Conservation (phyloP, 106 monocot genomes). For the Ottelia alismoides region DNA sequence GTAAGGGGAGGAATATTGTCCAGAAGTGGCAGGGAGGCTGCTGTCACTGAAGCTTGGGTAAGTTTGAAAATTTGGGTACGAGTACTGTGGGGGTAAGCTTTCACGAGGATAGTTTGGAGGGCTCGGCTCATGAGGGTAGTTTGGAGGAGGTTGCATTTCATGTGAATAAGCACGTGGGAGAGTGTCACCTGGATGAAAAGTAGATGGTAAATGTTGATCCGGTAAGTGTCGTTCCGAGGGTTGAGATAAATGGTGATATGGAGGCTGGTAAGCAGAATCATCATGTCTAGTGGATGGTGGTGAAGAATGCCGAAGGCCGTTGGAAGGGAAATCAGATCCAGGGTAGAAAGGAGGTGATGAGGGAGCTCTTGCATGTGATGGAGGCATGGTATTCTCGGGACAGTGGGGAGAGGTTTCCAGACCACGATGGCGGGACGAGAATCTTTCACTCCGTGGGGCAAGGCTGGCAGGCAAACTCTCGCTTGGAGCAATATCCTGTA, state of each 20-base stretch:
- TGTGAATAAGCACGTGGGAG: no score
- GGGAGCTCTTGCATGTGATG: no score
- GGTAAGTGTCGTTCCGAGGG: slow-evolving; percentile 15
- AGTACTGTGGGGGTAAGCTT: background rate
- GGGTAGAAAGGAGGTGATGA: slow-evolving; percentile 21
- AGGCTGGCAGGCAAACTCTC: slow-evolving; percentile 26
- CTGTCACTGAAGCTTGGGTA: no score
- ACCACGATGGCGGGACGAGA: no score
- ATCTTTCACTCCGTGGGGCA: slow-evolving; percentile 5
- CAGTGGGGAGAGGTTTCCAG: no score
- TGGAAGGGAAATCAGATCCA: slow-evolving; percentile 6
- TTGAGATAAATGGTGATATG: slow-evolving; percentile 19
- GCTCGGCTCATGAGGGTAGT: no score
- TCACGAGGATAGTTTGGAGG: slow-evolving; percentile 4
- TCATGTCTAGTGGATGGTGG: slow-evolving; percentile 11
- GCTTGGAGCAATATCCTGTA: slow-evolving; percentile 31
- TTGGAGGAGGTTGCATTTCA: no score
- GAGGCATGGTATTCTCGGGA: slow-evolving; percentile 12
- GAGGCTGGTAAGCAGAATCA: no score
- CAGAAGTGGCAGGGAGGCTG: no score
- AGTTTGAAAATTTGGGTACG: slow-evolving; percentile 51
- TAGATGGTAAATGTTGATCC: no score
- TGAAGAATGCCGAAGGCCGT: no score
- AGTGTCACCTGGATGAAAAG: background rate
- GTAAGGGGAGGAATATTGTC: no score